Conservation (phyloP, 2,329 filamentous ascomycete species). For the Paecilomyces formosus region DNA sequence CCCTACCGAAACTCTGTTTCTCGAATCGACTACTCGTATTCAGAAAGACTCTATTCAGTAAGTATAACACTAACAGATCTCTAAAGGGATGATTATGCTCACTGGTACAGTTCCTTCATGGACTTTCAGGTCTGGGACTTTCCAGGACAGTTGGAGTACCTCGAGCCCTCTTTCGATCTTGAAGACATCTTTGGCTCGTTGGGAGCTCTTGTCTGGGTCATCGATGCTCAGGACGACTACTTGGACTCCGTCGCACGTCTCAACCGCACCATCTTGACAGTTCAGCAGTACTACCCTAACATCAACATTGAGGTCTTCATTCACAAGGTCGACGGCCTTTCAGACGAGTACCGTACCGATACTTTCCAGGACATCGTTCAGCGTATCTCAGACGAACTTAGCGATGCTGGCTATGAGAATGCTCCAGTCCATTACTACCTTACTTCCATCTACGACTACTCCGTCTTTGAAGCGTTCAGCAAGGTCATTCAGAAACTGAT, state of each 20-base stretch:
- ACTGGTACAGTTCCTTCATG: conserved; percentile 75
- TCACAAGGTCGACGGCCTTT: conserved; percentile 96
- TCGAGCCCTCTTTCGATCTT: conserved; percentile 81
- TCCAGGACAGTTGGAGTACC: conserved; percentile 87
- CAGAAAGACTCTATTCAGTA: conserved; percentile 95
- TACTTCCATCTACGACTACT: conserved; percentile 97
- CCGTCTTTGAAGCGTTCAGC: conserved; percentile 95
- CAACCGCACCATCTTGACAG: conserved; percentile 79
- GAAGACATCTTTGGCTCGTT: conserved; percentile 92
- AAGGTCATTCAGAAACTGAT: conserved; percentile 98
- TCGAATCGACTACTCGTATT: conserved; percentile 89
- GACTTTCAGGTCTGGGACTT: conserved; percentile 99
- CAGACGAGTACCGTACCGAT: conserved; percentile 92
- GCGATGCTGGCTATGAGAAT: conserved; percentile 87
- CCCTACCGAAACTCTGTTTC: conserved; percentile 87
- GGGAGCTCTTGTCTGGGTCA: conserved; percentile 94
- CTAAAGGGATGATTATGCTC: conserved; percentile 1
- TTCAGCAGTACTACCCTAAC: conserved; percentile 81
- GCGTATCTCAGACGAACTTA: conserved; percentile 90
- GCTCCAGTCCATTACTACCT: conserved; percentile 91
- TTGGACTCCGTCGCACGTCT: conserved; percentile 81
- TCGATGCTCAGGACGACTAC: conserved; percentile 97
- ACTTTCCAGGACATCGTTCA: conserved; percentile 96
- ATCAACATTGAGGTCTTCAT: conserved; percentile 99
- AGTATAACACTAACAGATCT: conserved; percentile 28